Base-by-base conservation (phyloP, 495 filamentous ascomycete genomes). In the Podospora sp. region DNA sequence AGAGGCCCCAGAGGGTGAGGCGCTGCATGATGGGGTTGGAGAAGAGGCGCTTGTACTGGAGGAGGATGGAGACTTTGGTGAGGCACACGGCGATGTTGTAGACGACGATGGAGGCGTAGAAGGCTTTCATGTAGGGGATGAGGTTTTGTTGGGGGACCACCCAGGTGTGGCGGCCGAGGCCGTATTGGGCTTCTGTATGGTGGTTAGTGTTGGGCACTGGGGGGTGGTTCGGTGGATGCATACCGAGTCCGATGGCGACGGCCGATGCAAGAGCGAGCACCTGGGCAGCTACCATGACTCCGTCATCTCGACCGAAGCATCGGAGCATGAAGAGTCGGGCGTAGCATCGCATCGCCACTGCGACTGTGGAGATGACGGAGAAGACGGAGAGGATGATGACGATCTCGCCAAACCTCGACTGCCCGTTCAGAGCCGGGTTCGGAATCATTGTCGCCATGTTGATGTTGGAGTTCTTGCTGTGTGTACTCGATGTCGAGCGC, bases 1-100 rank as follows among this genome's bases (percentile, higher is more conserved):
- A 40, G 56, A 82, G 71, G 29, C 72, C 73, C 2, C 63, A 60
- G 55, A 75, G 53, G 60, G 73, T 75, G 46, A 71, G 58, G 24
- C 62, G 71, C 16, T 72, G 72, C 62, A 77, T 72, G 40, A 68
- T 71, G 33, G 65, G 71, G 57, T 74, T 66, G 60, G 65, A 56
- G 50, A 81, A 79, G 50, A 81, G 69, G 51, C 77, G 79, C 27
- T 69, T 68, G 71, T 79, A 81, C 63, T 78, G 76, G 20, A 77
- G 61, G 12, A 81, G 68, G 52, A 79, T 74, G 18, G 75, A 75
- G 1, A 76, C 62, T 61, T 81, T 79, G 46, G 73, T 73, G 9
- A 73, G 21, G 59, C 70, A 69, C 11, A 72, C 62, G 14, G 70
- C 69, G 2, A 78, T 66, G 51, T 75, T 74, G 69, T 81, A 81